Base-by-base conservation (phyloP, 1,284 basidiomycete species). In the Fomitopsis betulina region DNA sequence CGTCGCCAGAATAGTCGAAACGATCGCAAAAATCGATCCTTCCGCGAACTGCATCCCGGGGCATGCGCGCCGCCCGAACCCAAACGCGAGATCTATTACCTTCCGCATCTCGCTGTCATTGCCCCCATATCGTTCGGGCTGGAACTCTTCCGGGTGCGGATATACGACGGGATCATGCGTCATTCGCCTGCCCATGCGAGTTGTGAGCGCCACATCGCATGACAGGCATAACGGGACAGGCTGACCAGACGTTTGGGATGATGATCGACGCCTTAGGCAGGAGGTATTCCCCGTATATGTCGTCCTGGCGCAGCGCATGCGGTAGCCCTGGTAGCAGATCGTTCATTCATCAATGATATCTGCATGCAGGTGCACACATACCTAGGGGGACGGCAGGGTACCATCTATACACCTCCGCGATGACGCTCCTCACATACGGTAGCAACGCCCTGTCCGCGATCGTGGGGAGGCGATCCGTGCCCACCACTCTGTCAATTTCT, bases 401-500 rank as follows among this genome's bases (percentile, higher is more conserved):
- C 67, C 69, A 72, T 3, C 73, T 65, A 50, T 67, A 62, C 3
- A 68, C 64, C 57, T 74, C 73, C 42, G 65, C 65, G 53, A 65
- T 58, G n/a, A 73, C 38, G 2, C 70, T 69, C 33, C 70, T 59
- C 38, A 72, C 49, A 56, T 70, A 74, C 6, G 71, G 71, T 9
- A 73, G 64, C 25, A 61, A 56, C 0, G 63, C 58, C 6, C 69
- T 65, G 57, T 75, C 73, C 15, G 58, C 62, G 43, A 68, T 64
- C 7, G 62, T 64, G 15, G 72, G 73, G 9, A 72, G 63, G 9
- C 68, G 62, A 7, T 67, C 67, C 5, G 51, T 50, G 25, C 71
- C 70, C 17, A 74, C 52, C n/a, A 69, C 67, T 4, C 58, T 54
- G 30, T 72, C 70, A 33, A 75, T 65, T 56, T 74, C 72, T 8